Evolutionary conservation across 768 basidiomycete species (phyloP), one percentile per base, ranked within the genome.

Genomic region (Boletus rubescentipes): DNA sequence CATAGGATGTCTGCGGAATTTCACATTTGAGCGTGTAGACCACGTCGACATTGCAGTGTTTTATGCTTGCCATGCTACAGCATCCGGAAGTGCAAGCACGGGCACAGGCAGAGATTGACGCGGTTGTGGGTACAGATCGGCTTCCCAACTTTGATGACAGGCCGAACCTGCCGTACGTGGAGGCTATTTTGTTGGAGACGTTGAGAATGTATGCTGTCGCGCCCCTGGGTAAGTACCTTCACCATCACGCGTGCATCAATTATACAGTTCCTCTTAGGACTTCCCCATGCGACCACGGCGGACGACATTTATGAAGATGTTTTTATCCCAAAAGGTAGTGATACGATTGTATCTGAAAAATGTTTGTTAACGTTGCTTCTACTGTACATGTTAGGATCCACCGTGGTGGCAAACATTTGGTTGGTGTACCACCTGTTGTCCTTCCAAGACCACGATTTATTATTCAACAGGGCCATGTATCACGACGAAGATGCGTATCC

Each of bases 21-120:
- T 56, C 30, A 44, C 2, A 30, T 14, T 53, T 51, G n/a, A n/a
- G n/a, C n/a, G 47, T 7, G n/a, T 38, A 61, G 58, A 51, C 53
- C 3, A 15, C 44, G 1, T 38, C 66, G 1, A 56, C 51, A 12
- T 32, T 60, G 40, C 52, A 53, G 21, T 50, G 40, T 2, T 73
- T 75, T 51, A 56, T 73, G 52, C 57, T 73, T 18, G 66, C 64
- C 12, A 74, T 73, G 67, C 29, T 66, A 9, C 51, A 54, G 8
- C 38, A 71, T 47, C 73, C 73, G 1, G 66, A 67, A 9, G 62
- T 68, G n/a, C 72, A 74, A 42, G 41, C 46, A 11, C 55, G 53
- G 21, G 72, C 72, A 29, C 60, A 68, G 7, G 62, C 61, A 32
- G 72, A 73, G 53, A 50, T 75, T 9, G 62, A 66, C 11, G 36